phyloP scores from a whole-genome alignment of 2,329 filamentous ascomycete species.

The Botrytis medusae region DNA sequence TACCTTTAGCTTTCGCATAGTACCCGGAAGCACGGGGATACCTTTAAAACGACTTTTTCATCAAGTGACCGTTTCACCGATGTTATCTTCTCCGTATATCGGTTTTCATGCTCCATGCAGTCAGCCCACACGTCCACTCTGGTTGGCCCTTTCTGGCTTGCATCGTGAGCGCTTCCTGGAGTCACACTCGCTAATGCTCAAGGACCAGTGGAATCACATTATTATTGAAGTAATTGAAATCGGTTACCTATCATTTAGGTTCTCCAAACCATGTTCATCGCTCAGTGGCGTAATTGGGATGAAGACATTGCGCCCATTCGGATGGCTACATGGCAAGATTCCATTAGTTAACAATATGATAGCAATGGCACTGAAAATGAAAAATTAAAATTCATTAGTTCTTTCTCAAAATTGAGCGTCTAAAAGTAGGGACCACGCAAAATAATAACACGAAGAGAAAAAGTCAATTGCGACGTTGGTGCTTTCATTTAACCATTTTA shows the following conservation, averaged over 20 bases:
- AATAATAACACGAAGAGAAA: neutral
- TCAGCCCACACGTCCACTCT: neutral
- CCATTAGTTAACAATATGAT: neutral
- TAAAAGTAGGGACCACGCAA: neutral
- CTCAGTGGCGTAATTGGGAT: neutral
- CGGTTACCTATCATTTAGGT: neutral
- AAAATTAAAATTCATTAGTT: neutral
- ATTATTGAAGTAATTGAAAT: neutral
- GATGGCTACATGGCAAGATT: neutral
- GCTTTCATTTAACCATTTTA: neutral
- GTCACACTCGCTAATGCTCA: neutral
- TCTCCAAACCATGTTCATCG: neutral
- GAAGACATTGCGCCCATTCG: neutral
- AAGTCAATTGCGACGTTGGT: neutral
- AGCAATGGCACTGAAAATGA: neutral
- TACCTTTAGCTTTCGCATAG: neutral
- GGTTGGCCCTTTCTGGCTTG: neutral
- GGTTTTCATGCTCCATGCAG: neutral
- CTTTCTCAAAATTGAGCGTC: neutral
- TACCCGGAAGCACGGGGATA: rapidly evolving
- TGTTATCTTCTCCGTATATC: neutral
- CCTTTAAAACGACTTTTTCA: neutral
- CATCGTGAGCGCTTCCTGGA: neutral
- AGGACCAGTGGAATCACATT: neutral
- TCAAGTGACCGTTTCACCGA: neutral